These are phyloP conservation scores for Suillus sp. DNA, from an alignment of 768 basidiomycete genomes.

Conservation along the genomic window DNA sequence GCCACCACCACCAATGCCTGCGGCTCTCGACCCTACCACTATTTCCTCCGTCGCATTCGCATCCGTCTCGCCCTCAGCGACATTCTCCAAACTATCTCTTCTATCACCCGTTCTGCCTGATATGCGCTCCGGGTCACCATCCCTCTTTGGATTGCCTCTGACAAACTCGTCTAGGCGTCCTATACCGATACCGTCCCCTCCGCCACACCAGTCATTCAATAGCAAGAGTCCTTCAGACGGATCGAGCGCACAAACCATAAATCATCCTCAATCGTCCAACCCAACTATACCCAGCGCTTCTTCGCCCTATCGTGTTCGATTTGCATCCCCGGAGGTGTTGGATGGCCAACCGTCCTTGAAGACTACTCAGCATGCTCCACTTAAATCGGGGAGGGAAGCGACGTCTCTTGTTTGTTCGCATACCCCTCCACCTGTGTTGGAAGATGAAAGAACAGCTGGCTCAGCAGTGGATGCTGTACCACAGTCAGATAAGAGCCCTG, in stretches of 20 bases:
- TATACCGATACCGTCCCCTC: conserved; percentile 16
- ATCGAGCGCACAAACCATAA: neutral
- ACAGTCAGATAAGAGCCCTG: neutral
- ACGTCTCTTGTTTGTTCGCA: neutral
- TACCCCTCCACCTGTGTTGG: neutral
- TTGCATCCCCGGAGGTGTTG: conserved; percentile 35
- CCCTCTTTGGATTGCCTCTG: conserved; percentile 12
- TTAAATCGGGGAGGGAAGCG: neutral
- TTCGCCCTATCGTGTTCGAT: conserved; percentile 28
- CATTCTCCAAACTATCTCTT: conserved; percentile 57
- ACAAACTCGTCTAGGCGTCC: conserved; percentile 17
- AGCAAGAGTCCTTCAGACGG: neutral
- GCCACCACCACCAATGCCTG: conserved; percentile 57
- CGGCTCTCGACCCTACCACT: conserved; percentile 43
- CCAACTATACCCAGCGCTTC: neutral
- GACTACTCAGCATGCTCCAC: neutral
- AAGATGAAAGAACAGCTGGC: neutral
- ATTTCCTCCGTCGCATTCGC: conserved; percentile 31
- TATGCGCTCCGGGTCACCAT: conserved; percentile 14
- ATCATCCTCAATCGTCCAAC: neutral
- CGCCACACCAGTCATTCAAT: conserved; percentile 26
- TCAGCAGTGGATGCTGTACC: neutral
- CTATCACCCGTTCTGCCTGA: conserved; percentile 33
- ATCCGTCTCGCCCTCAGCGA: conserved; percentile 45
- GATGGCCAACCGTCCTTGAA: conserved; percentile 18